phyloP scores from a whole-genome alignment of 1,284 basidiomycete species.

The Austroboletus novae-zelandiae region DNA sequence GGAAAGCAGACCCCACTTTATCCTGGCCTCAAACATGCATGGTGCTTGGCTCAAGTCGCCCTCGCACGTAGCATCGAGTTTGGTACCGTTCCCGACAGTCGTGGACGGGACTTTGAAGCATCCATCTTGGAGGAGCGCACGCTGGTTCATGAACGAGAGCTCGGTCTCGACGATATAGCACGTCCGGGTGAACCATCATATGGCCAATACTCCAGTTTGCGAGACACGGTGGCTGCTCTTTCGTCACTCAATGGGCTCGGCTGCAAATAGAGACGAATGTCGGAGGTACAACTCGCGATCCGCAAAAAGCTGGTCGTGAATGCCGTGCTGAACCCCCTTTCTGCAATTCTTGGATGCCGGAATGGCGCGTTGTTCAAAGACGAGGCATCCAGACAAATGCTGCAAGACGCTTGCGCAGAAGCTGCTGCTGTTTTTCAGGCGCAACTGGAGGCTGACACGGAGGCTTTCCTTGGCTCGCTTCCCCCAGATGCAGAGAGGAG shows the following conservation, averaged over 20 bases:
- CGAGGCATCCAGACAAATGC: conserved; percentile 42
- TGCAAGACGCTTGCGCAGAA: conserved; percentile 54
- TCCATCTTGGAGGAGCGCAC: conserved; percentile 39
- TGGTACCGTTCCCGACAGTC: conserved; percentile 74
- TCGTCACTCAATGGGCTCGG: conserved; percentile 56
- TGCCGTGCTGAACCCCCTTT: conserved; percentile 84
- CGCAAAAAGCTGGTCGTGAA: conserved; percentile 87
- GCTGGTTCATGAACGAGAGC: conserved; percentile 36
- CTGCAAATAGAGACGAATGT: conserved; percentile 67
- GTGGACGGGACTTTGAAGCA: conserved; percentile 58
- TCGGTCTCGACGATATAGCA: conserved; percentile 57
- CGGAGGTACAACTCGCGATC: conserved; percentile 68
- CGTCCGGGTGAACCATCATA: conserved; percentile 39
- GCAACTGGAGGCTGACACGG: conserved; percentile 46
- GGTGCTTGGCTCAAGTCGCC: conserved; percentile 48
- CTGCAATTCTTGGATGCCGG: conserved; percentile 78
- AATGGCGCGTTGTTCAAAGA: conserved; percentile 73
- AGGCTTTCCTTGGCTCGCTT: conserved; percentile 36
- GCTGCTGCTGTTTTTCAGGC: conserved; percentile 58
- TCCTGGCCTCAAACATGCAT: conserved; percentile 42
- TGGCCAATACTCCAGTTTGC: conserved; percentile 56
- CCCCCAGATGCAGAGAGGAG: conserved; percentile 28
- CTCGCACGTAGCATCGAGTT: conserved; percentile 66
- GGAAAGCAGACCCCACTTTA: conserved; percentile 73
- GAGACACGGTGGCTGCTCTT: conserved; percentile 68